Conservation (phyloP, 768 basidiomycete species). For the Boletus pseudopeckii region DNA sequence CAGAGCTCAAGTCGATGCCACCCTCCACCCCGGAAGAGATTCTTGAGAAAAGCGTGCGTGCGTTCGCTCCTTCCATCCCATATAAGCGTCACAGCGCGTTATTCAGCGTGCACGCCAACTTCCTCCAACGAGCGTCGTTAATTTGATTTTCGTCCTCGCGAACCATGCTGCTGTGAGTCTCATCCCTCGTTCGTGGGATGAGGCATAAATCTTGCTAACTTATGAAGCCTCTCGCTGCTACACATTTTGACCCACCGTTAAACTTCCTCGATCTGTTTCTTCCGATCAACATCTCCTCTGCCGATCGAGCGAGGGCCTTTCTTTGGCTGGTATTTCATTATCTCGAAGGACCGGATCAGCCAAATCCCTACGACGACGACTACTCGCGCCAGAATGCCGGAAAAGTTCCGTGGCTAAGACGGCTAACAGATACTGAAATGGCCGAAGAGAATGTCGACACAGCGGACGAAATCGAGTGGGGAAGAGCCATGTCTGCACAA, state of each 20-base stretch:
- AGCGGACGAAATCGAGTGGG: conserved; percentile 74
- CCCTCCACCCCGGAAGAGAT: conserved; percentile 78
- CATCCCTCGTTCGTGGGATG: background rate
- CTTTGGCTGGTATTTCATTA: conserved; percentile 84
- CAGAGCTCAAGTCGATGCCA: conserved; percentile 60
- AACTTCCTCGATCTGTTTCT: conserved; percentile 86
- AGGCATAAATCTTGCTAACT: conserved; percentile 8
- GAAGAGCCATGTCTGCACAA: conserved; percentile 65
- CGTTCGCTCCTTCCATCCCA: background rate
- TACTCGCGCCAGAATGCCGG: conserved; percentile 54
- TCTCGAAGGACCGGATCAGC: conserved; percentile 57
- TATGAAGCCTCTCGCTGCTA: conserved; percentile 51
- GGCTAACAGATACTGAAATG: conserved; percentile 53
- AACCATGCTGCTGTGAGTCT: conserved; percentile 69
- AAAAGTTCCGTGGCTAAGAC: conserved; percentile 61
- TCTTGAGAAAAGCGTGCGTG: conserved; percentile 58
- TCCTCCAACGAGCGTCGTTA: conserved; percentile 84
- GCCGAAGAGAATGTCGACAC: conserved; percentile 75
- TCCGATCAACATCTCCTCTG: conserved; percentile 67
- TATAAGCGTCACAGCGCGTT: conserved; percentile 1
- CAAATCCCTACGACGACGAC: conserved; percentile 77
- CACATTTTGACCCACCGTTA: conserved; percentile 70
- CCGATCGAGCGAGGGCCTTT: conserved; percentile 73
- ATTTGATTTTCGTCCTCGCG: conserved; percentile 79
- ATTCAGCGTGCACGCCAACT: conserved; percentile 52